Evolutionary conservation across 768 basidiomycete species (phyloP), one percentile per base, ranked within the genome.

Genomic region (Pisolithus albus): DNA sequence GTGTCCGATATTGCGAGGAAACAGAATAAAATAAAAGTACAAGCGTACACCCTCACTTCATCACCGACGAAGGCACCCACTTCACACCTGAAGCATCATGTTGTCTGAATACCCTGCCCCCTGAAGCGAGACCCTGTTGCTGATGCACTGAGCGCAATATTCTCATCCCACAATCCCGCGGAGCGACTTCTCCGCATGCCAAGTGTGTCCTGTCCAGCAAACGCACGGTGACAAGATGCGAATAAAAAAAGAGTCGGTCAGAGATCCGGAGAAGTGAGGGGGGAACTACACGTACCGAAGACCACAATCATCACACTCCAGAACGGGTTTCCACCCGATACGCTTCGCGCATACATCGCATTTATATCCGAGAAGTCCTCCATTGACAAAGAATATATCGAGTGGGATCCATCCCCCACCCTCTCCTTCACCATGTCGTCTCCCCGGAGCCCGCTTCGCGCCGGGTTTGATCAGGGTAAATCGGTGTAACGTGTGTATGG

Each of bases 301-400:
- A 24, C 86, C 84, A 67, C 92, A 94, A 67, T 94, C 92, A 65
- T 94, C 92, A 63, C 92, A 95, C 60, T 88, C 82, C 18, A 94
- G 70, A 30, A 86, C 78, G 18, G 90, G 83, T 64, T 91, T 93
- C 84, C 87, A 85, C 13, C 91, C 91, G 37, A 95, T 72, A 44
- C 13, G 72, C 74, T 92, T 93, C 41, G 65, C 62, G 61, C 92
- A 95, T 16, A 92, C 68, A 66, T 89, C 89, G 59, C 92, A 95
- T 64, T 86, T 92, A 46, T 83, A 77, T 3, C 80, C 80, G 21
- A 88, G 65, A 43, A 87, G 67, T 16, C 79, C 86, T 16, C 79
- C 86, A 63, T 83, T 85, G 7, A 82, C 81, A 67, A 91, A 88
- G 61, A 92, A 77, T 53, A 90, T 68, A 48, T 90, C 87, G 24